A percentile compares a stretch with the other conserved stretches of the same genome.
These are phyloP conservation scores for Gaertneriomyces sp. DNA, from an alignment of 192 early-diverging fungal genomes.

Conservation along the genomic window DNA sequence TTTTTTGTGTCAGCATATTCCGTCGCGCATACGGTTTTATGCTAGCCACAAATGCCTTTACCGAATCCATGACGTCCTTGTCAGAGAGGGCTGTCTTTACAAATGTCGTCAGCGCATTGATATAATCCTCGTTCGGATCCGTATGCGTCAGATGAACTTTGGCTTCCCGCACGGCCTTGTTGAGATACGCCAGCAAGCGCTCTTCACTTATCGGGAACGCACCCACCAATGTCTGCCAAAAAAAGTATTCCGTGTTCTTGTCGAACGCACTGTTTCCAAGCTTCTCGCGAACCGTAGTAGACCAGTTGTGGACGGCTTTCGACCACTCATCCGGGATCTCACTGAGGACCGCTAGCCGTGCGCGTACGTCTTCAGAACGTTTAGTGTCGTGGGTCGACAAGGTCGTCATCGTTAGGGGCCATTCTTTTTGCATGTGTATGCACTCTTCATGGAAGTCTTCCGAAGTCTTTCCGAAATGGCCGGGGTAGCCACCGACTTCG, in stretches of 20 bases:
- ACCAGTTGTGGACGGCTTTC: conserved; percentile 12
- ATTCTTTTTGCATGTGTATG: conserved; percentile 16
- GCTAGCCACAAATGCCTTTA: conserved; percentile 13
- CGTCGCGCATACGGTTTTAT: conserved; percentile 19
- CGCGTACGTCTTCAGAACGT: conserved; percentile 26
- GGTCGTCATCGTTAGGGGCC: conserved; percentile 28
- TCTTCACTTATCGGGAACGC: conserved; percentile 18
- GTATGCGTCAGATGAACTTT: conserved; percentile 26
- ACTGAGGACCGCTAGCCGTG: conserved; percentile 24
- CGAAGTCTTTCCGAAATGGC: conserved; percentile 20
- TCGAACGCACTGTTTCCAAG: conserved; percentile 10
- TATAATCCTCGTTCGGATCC: conserved; percentile 18
- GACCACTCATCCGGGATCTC: conserved; percentile 28
- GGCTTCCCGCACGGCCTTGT: conserved; percentile 25
- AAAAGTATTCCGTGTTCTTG: conserved; percentile 29
- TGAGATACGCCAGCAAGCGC: conserved; percentile 20
- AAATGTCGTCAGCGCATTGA: conserved; percentile 5
- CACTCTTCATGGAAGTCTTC: conserved; percentile 20
- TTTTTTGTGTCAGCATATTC: conserved; percentile 25
- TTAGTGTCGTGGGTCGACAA: conserved; percentile 33
- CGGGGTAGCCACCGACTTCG: conserved; percentile 31
- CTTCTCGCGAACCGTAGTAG: neutral
- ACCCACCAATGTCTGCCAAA: conserved; percentile 29
- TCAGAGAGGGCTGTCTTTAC: conserved; percentile 11
- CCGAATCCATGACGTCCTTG: conserved; percentile 1